Conservation (phyloP, 2,329 filamentous ascomycete species). For the Dryadomyces quercus-mongolicae region DNA sequence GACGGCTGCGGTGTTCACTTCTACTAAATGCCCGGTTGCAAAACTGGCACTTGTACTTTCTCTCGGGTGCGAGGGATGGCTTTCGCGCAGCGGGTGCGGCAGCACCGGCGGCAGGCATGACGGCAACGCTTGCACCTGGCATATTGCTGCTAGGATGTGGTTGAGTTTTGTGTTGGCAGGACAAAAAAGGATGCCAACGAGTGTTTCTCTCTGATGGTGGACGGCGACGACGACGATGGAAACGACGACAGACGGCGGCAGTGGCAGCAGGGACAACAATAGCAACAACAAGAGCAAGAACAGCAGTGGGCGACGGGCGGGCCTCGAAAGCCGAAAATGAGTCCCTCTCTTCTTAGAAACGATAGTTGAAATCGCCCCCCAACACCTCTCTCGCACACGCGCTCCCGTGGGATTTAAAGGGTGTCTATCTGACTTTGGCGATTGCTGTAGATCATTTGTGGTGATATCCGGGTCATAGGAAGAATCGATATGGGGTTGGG, state of each 20-base stretch:
- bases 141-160: conserved; percentile 35
- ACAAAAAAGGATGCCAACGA: neutral
- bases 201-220: conserved; percentile 5
- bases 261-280: conserved; percentile 9
- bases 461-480: conserved; percentile 43
- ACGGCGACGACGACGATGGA: conserved; percentile 14
- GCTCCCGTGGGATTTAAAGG: conserved; percentile 61
- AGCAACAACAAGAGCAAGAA: conserved; percentile 16
- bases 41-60: conserved; percentile 99
- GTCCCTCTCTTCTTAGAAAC: conserved; percentile 29
- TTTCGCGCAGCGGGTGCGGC: conserved; percentile 66
- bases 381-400: conserved; percentile 47
- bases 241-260: conserved; percentile 6
- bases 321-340: conserved; percentile 19
- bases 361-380: conserved; percentile 48
- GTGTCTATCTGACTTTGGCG: conserved; percentile 45
- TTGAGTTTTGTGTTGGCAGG: conserved; percentile 10
- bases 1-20: conserved; percentile 91
- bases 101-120: conserved; percentile 49
- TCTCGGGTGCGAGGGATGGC: conserved; percentile 67
- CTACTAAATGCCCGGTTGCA: conserved; percentile 95
- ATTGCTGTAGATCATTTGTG: conserved; percentile 40
- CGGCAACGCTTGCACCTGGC: conserved; percentile 59
- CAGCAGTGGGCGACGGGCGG: conserved; percentile 12
- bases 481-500: conserved; percentile 20